Evolutionary conservation across 2,329 filamentous ascomycete genomes (phyloP).

Genomic region (Rhynchosporium secalis): DNA sequence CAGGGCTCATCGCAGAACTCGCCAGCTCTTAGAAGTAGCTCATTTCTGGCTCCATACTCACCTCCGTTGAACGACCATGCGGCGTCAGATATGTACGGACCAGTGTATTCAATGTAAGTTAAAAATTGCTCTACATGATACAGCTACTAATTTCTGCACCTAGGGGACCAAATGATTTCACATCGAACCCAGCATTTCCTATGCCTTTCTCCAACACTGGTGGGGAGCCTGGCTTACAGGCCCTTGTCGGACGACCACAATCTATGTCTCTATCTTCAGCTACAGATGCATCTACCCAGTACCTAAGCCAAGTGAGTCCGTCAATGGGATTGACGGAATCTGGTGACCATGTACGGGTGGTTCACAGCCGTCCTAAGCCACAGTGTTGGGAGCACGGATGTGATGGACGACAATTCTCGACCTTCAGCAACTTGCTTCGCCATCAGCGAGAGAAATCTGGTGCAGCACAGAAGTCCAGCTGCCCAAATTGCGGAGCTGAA

Average conservation of each 20-base stretch:
- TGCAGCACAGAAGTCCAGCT: conserved; percentile 83
- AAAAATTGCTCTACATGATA: neutral
- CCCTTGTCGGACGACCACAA: conserved; percentile 36
- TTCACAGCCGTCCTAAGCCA: conserved; percentile 82
- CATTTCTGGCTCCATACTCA: conserved; percentile 37
- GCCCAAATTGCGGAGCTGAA: conserved; percentile 87
- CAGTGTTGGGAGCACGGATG: conserved; percentile 98
- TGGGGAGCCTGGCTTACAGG: conserved; percentile 31
- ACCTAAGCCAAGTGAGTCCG: conserved; percentile 39
- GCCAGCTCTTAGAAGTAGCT: conserved; percentile 32
- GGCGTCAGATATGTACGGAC: conserved; percentile 37
- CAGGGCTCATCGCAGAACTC: conserved; percentile 34
- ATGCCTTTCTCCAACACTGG: conserved; percentile 34
- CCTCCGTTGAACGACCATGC: conserved; percentile 32
- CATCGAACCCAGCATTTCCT: conserved; percentile 32
- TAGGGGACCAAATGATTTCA: conserved; percentile 35
- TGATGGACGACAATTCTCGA: conserved; percentile 93
- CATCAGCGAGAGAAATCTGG: conserved; percentile 95
- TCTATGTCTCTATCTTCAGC: conserved; percentile 36
- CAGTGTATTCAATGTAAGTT: conserved; percentile 38
- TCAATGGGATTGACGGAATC: conserved; percentile 45
- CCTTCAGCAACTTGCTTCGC: conserved; percentile 89
- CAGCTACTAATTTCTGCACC: conserved; percentile 13
- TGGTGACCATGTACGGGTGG: conserved; percentile 61
- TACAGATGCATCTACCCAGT: conserved; percentile 36